Base-by-base conservation (phyloP, 148 eudicot genomes). In the Rhododendron kiyosumense region DNA sequence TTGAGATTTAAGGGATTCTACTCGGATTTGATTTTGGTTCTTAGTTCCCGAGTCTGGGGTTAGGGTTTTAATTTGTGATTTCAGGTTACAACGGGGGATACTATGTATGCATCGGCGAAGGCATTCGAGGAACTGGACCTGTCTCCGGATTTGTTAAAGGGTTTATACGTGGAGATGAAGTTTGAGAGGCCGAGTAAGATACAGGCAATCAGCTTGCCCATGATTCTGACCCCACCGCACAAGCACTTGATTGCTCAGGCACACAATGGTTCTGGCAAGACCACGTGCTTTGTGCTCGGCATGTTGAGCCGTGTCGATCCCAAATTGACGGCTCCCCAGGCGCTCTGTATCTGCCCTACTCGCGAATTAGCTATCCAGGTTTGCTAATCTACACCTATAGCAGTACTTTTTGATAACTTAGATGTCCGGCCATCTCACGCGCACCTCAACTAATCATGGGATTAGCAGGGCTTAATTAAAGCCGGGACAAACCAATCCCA, bases 181-280 rank as follows among this genome's bases (percentile, higher is more conserved):
- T 96, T 96, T 85, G 96, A 96, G 79, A 92, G 91, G 88, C 99
- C 99, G 14, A 96, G 99, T 88, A 95, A 95, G 91, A 94, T 96
- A 69, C 98, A 96, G 36, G 88, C 86, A 4, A 51, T 84, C 77
- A 92, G 91, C 81, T 86, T 92, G 88, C 94, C 94, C 17, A 92
- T 92, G 99, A 96, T 96, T 59, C 84, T 96, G 85, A 95, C 96
- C 43, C 95, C 96, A 12, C 96, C 98, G 1, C 76, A 92, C 69
- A 91, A 86, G 89, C 93, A 95, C 85, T 81, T 92, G 87, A 92
- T 95, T 13, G 98, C 99, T 41, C 99, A 96, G 84, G 97, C 99
- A 34, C 98, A 94, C 65, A 95, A 96, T 91, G 99, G 99, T 51
- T 95, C 97, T 65, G 99, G 99, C 5, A 96, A 96, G 91, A 96